Evolutionary conservation across 805 yeast genomes (phyloP).

Genomic region (Nakazawaea sp.): DNA sequence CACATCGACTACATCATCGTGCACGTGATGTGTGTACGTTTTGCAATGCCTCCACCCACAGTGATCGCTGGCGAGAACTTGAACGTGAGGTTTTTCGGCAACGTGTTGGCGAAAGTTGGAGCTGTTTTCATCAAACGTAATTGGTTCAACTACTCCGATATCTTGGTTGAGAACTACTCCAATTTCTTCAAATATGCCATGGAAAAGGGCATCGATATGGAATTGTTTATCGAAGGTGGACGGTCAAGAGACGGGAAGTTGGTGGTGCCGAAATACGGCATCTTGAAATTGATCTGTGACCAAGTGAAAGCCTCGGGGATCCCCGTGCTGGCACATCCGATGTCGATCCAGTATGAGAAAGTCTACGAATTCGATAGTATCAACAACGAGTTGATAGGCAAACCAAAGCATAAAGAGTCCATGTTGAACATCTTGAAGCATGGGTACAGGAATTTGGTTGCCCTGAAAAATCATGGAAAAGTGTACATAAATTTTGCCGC

Average conservation of each 20-base stretch:
- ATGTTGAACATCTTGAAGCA: slow-evolving; percentile 7
- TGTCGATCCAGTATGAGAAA: slow-evolving; percentile 53
- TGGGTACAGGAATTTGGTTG: slow-evolving; percentile 1
- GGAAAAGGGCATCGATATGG: slow-evolving; percentile 41
- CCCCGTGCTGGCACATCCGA: slow-evolving; percentile 35
- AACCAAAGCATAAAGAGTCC: slow-evolving; percentile 8
- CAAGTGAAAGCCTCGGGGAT: slow-evolving; percentile 33
- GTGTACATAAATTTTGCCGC: slow-evolving; percentile 2
- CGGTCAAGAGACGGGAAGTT: slow-evolving; percentile 62
- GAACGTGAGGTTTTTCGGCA: slow-evolving; percentile 50
- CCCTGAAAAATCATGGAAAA: slow-evolving; percentile 3
- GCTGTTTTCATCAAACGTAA: slow-evolving; percentile 52
- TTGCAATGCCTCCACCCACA: slow-evolving; percentile 46
- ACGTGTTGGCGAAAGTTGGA: slow-evolving; percentile 41
- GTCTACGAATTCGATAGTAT: slow-evolving; percentile 35
- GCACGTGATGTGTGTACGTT: slow-evolving; percentile 45
- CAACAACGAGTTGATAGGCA: slow-evolving; percentile 4
- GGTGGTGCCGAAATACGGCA: slow-evolving; percentile 55
- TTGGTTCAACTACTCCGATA: slow-evolving; percentile 27
- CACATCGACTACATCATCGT: slow-evolving; percentile 56
- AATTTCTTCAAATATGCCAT: slow-evolving; percentile 42
- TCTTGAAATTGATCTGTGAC: slow-evolving; percentile 44
- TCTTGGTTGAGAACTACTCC: slow-evolving; percentile 34
- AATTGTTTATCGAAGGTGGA: slow-evolving; percentile 62
- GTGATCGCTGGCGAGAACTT: slow-evolving; percentile 65